Conservation (phyloP, 2,329 filamentous ascomycete genomes). For the Dactylellina parvicollis region DNA sequence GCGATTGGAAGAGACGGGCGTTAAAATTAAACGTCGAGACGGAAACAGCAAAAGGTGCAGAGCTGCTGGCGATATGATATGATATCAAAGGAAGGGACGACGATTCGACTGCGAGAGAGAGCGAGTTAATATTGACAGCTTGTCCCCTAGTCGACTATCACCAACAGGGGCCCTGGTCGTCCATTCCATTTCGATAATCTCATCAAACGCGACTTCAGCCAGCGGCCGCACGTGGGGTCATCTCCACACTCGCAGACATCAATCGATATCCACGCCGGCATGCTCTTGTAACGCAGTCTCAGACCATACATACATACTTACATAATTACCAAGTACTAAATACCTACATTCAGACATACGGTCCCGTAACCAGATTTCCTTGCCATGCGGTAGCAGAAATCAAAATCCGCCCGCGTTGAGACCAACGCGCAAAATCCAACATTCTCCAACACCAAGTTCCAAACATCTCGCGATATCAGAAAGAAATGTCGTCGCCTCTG, state of each 20-base stretch:
- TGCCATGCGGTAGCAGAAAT: not conserved
- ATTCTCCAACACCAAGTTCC: not conserved
- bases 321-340: too few relatives aligned
- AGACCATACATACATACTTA: too few relatives aligned
- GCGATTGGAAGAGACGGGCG: not conserved
- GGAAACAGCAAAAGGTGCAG: not conserved
- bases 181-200: not conserved
- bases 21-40: not conserved
- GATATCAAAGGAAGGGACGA: too few relatives aligned
- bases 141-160: not conserved
- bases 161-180: too few relatives aligned
- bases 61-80: too few relatives aligned
- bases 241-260: not conserved
- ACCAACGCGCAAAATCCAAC: slow-evolving; percentile 39
- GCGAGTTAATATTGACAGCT: slow-evolving; percentile 1
- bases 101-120: not conserved
- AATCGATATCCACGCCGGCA: too few relatives aligned
- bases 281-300: too few relatives aligned
- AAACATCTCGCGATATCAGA: not conserved
- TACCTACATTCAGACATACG: too few relatives aligned
- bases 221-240: slow-evolving; percentile 3
- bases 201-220: slow-evolving; percentile 10
- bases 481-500: slow-evolving; percentile 11
- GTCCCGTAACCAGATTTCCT: too few relatives aligned
- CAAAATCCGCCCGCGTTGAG: not conserved